Percentiles rank a stretch among this genome's conserved stretches.
phyloP scores from a whole-genome alignment of 768 basidiomycete species.

The Tricholoma flavovirens region DNA sequence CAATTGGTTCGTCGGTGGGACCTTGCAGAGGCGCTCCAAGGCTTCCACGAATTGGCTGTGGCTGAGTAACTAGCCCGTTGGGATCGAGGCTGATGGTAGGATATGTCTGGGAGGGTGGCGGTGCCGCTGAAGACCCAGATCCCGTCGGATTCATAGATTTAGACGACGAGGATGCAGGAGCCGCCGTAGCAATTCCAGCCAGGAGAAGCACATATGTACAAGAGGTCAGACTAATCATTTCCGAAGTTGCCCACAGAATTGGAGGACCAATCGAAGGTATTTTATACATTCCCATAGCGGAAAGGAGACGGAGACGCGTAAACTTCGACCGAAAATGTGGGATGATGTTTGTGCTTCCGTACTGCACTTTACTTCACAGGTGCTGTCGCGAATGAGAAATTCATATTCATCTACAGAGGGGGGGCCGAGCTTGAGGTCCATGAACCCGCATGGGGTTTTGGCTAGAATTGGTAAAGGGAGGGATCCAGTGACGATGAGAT shows the following conservation, averaged over 20 bases:
- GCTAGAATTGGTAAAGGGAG: too few species aligned
- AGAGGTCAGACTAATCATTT: constrained; percentile 32
- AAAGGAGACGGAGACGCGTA: too few species aligned
- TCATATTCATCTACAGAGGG: too few species aligned
- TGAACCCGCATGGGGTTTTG: too few species aligned
- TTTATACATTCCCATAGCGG: background rate
- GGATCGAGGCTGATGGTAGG: constrained; percentile 36
- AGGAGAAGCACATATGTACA: constrained; percentile 32
- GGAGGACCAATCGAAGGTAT: background rate
- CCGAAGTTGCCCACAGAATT: constrained; percentile 1
- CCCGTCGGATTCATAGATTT: constrained; percentile 14
- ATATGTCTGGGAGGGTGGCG: constrained; percentile 35
- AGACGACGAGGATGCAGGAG: constrained; percentile 23
- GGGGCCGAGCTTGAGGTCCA: too few species aligned
- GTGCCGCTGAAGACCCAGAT: constrained; percentile 16
- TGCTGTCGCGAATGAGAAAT: too few species aligned
- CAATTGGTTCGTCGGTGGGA: constrained; percentile 33
- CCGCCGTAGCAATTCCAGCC: constrained; percentile 19
- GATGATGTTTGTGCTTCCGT: too few species aligned
- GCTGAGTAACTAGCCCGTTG: constrained; percentile 32
- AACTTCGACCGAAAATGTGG: too few species aligned
- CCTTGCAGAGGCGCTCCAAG: constrained; percentile 39
- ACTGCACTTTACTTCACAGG: too few species aligned
- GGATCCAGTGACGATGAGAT: too few species aligned
- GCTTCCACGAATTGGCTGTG: constrained; percentile 32